Base-by-base conservation (phyloP, 108 stramenopile genomes). In the Skeletonema grethae region DNA sequence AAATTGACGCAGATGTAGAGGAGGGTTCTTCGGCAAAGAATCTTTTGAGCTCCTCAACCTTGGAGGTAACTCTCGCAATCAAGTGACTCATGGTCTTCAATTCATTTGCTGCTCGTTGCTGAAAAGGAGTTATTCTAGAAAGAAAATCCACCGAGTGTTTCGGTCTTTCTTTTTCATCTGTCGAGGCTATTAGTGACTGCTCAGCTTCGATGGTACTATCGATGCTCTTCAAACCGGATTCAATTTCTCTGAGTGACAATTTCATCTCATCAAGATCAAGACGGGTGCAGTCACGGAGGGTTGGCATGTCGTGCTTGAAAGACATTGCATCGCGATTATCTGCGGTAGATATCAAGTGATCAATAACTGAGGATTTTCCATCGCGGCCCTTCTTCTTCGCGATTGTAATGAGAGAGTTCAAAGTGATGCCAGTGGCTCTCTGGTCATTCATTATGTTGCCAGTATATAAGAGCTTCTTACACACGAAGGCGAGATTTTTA, bases 391-490 rank as follows among this genome's bases (percentile, higher is more conserved):
- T 76, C 61, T 77, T 85, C 29, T 43, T 63, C 9, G 80, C 72
- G 10, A 77, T 80, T 24, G 78, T 82, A 15, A 82, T 59, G 16
- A 85, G 55, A 16, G 76, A 73, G 31, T 79, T 76, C n/a, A 85
- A 61, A 35, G 75, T 80, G 35, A 85, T 78, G 5, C 80, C 80
- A 24, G 20, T 46, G 5, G 72, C 84, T 9, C 31, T 38, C 10
- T 46, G 43, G 22, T 72, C 80, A 67, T 85, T 85, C 63, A 85
- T 69, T 1, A 80, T 12, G 66, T 85, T 85, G 7, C 84, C 80
- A 16, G 82, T 74, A 3, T 65, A 59, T 3, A 85, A 34, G 3
- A 85, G 66, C 69, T 68, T 39, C 32, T 61, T 65, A 7, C 82
- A 63, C 4, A 85, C 53, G 12, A 29, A 22, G 3, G 68, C 60